Conservation (phyloP, 2,329 filamentous ascomycete species). For the Neophaeococcomyces aloes region DNA sequence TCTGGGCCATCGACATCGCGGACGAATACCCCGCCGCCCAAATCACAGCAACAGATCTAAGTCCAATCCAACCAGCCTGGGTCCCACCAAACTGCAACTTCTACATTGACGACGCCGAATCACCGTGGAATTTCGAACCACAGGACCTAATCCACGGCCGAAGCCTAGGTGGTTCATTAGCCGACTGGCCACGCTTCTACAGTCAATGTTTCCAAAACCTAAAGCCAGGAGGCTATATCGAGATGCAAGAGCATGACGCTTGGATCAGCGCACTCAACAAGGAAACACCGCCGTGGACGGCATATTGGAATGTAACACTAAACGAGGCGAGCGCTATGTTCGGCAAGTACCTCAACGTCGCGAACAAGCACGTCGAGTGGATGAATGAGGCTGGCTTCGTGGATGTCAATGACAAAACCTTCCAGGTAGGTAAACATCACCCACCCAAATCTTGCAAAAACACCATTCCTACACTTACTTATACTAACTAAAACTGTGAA, state of each 20-base stretch:
- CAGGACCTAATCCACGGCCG: conserved; percentile 54
- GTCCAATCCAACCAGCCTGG: conserved; percentile 21
- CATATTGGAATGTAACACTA: conserved; percentile 21
- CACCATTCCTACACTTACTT: too few species aligned
- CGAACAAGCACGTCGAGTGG: conserved; percentile 21
- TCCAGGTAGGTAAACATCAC: too few species aligned
- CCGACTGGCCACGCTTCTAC: conserved; percentile 41
- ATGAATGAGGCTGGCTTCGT: conserved; percentile 24
- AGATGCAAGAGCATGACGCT: conserved; percentile 29
- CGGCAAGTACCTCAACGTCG: conserved; percentile 32
- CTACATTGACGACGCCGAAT: conserved; percentile 49
- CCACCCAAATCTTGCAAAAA: too few species aligned
- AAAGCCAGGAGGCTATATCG: conserved; percentile 35
- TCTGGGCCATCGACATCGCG: conserved; percentile 32
- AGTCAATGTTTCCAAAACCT: conserved; percentile 19
- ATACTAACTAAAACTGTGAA: too few species aligned
- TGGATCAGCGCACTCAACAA: conserved; percentile 9
- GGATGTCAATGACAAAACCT: conserved; percentile 22
- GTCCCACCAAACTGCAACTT: conserved; percentile 48
- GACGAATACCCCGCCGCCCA: conserved; percentile 25
- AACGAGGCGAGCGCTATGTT: conserved; percentile 21
- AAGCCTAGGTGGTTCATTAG: conserved; percentile 47
- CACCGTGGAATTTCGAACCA: conserved; percentile 46
- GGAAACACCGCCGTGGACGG: neutral
- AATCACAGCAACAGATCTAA: conserved; percentile 21